These are phyloP conservation scores for Pezicula radicicola DNA, from an alignment of 2,329 filamentous ascomycete genomes.

Conservation along the genomic window DNA sequence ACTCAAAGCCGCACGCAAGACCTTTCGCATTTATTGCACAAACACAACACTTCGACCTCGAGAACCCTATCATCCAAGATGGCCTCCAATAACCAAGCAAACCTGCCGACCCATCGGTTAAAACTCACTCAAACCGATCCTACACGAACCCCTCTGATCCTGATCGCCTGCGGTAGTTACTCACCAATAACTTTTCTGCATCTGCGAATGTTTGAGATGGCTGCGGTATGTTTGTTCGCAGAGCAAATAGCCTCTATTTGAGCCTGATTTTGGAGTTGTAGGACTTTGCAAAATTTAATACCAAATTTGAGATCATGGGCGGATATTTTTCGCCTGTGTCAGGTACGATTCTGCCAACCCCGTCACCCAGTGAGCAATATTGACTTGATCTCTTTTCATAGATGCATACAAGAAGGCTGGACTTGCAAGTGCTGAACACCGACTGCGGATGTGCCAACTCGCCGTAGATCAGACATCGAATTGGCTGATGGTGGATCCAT, in stretches of 20 bases:
- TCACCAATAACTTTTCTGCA: slow-evolving; percentile 75
- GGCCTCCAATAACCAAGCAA: slow-evolving; percentile 10
- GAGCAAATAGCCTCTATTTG: too few species aligned
- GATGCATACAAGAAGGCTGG: slow-evolving; percentile 74
- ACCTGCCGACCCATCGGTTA: slow-evolving; percentile 41
- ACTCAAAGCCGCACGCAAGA: too few species aligned
- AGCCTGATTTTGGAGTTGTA: too few species aligned
- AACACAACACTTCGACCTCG: too few species aligned
- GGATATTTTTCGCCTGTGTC: slow-evolving; percentile 78
- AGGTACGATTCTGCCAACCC: not conserved
- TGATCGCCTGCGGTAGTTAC: slow-evolving; percentile 70
- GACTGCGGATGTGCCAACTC: slow-evolving; percentile 81
- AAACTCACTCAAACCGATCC: slow-evolving; percentile 52
- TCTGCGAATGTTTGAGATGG: slow-evolving; percentile 86
- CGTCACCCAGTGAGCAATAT: not conserved
- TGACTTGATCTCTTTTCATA: not conserved
- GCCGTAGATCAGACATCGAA: slow-evolving; percentile 72
- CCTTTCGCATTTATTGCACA: too few species aligned
- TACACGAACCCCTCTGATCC: slow-evolving; percentile 58
- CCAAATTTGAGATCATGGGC: slow-evolving; percentile 79
- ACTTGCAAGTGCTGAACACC: slow-evolving; percentile 68
- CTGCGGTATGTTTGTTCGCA: slow-evolving; percentile 39
- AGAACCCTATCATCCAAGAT: slow-evolving; percentile 1
- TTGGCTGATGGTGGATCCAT: slow-evolving; percentile 85
- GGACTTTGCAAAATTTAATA: slow-evolving; percentile 73